These are phyloP conservation scores for Daldinia loculata DNA, from an alignment of 495 filamentous ascomycete species.

Conservation along the genomic window DNA sequence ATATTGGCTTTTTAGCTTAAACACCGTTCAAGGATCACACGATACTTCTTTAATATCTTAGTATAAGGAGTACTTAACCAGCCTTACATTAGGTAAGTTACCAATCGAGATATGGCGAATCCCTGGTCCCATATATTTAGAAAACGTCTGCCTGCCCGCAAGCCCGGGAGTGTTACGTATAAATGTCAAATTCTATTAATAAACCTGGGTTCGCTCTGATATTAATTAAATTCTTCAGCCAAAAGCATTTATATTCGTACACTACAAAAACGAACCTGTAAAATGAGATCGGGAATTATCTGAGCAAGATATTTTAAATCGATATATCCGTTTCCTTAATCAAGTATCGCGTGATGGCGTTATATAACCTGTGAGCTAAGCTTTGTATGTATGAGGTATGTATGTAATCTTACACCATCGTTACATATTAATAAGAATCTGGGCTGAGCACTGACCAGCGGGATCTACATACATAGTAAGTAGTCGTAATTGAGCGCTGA, in stretches of 20 bases:
- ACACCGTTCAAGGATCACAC: background rate
- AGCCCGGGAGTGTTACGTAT: background rate
- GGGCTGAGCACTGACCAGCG: slow-evolving; percentile 10
- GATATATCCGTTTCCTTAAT: background rate
- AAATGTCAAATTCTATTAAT: slow-evolving; percentile 29
- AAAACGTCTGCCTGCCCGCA: slow-evolving; percentile 14
- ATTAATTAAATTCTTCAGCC: background rate
- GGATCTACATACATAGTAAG: no score
- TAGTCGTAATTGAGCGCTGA: slow-evolving; percentile 23
- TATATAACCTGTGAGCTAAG: slow-evolving; percentile 18
- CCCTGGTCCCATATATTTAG: slow-evolving; percentile 13
- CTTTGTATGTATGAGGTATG: background rate
- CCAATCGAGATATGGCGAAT: slow-evolving; percentile 1
- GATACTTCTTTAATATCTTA: background rate
- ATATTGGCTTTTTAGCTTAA: background rate
- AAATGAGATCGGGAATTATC: background rate
- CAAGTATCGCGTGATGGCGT: background rate
- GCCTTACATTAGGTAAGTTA: background rate
- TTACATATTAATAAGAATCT: slow-evolving; percentile 4
- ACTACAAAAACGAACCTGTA: background rate
- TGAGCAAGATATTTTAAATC: background rate
- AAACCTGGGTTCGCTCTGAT: background rate
- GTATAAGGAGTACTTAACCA: background rate
- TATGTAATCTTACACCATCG: background rate
- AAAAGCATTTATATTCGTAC: background rate